Percentiles rank a stretch among this genome's conserved stretches.
These are phyloP conservation scores for Taphrina communis DNA, from an alignment of 1,139 yeast genomes.

Conservation along the genomic window DNA sequence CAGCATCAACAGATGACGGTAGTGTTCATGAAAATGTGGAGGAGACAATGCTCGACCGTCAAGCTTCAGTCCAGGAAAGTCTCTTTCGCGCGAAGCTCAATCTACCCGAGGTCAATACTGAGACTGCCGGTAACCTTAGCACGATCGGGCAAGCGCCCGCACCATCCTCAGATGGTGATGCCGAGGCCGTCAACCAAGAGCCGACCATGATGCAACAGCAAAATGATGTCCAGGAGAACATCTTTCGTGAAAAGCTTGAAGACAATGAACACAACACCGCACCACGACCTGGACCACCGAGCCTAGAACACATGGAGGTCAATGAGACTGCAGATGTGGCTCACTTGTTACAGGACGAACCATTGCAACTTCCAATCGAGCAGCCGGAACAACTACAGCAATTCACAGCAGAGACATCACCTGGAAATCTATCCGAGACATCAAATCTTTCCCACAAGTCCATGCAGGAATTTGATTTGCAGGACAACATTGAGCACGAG, in stretches of 20 bases:
- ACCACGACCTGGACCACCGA: slow-evolving; percentile 15
- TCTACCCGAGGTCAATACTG: neutral
- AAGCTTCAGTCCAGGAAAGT: slow-evolving; percentile 35
- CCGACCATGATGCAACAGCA: slow-evolving; percentile 36
- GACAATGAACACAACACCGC: neutral
- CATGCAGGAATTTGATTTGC: neutral
- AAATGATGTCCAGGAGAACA: slow-evolving; percentile 33
- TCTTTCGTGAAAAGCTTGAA: slow-evolving; percentile 35
- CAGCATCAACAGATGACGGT: slow-evolving; percentile 29
- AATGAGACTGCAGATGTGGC: slow-evolving; percentile 13
- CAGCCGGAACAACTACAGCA: neutral
- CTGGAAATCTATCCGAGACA: neutral
- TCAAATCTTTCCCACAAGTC: neutral
- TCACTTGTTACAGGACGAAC: slow-evolving; percentile 7
- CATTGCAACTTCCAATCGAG: neutral
- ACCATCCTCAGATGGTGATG: slow-evolving; percentile 31
- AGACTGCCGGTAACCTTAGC: slow-evolving; percentile 26
- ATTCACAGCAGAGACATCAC: neutral
- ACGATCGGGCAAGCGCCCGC: slow-evolving; percentile 29
- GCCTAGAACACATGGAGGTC: slow-evolving; percentile 33
- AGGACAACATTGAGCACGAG: neutral
- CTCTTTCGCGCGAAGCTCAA: slow-evolving; percentile 34
- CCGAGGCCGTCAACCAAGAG: slow-evolving; percentile 20
- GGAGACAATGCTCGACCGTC: slow-evolving; percentile 26
- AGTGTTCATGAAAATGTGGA: slow-evolving; percentile 23